A percentile compares a stretch with the other conserved stretches of the same genome.
phyloP scores from a whole-genome alignment of 2,329 filamentous ascomycete genomes.

The Exserohilum turcica region DNA sequence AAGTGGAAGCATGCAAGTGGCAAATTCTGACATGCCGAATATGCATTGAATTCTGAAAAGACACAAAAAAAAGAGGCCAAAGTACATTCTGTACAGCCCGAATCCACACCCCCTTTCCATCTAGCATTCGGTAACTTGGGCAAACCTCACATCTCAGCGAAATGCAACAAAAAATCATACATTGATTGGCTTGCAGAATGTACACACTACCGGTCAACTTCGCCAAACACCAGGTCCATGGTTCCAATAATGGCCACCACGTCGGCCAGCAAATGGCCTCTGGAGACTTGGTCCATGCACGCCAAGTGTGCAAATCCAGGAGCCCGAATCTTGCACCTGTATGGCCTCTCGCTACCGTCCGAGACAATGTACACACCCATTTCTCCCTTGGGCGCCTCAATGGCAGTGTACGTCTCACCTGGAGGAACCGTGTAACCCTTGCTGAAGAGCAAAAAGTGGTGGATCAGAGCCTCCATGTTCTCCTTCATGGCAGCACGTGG shows the following conservation, averaged over 20 bases:
- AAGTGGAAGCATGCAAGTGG: too few relatives aligned
- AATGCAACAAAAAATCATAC: too few relatives aligned
- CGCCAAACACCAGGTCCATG: slow-evolving; percentile 48
- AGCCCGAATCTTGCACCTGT: slow-evolving; percentile 95
- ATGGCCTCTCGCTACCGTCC: slow-evolving; percentile 93
- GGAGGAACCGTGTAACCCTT: slow-evolving; percentile 98
- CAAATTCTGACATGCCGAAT: too few relatives aligned
- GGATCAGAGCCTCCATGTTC: slow-evolving; percentile 99
- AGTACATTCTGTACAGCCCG: too few relatives aligned
- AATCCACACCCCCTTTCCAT: too few relatives aligned
- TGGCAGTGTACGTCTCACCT: slow-evolving; percentile 96
- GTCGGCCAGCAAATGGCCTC: slow-evolving; percentile 92
- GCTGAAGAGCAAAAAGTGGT: slow-evolving; percentile 98
- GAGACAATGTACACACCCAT: slow-evolving; percentile 98
- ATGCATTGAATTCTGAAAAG: too few relatives aligned
- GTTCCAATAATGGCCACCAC: slow-evolving; percentile 89
- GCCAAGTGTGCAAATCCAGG: slow-evolving; percentile 94
- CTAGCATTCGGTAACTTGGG: too few relatives aligned
- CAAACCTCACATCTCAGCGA: too few relatives aligned
- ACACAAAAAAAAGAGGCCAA: too few relatives aligned
- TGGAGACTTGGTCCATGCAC: slow-evolving; percentile 90
- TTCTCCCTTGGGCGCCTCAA: slow-evolving; percentile 99
- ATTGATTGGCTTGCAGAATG: neutral
- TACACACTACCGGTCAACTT: slow-evolving; percentile 28
- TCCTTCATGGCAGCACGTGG: slow-evolving; percentile 99